These are phyloP conservation scores for Ceratopteris richardii DNA, from an alignment of 75 land plant genomes.

Conservation along the genomic window DNA sequence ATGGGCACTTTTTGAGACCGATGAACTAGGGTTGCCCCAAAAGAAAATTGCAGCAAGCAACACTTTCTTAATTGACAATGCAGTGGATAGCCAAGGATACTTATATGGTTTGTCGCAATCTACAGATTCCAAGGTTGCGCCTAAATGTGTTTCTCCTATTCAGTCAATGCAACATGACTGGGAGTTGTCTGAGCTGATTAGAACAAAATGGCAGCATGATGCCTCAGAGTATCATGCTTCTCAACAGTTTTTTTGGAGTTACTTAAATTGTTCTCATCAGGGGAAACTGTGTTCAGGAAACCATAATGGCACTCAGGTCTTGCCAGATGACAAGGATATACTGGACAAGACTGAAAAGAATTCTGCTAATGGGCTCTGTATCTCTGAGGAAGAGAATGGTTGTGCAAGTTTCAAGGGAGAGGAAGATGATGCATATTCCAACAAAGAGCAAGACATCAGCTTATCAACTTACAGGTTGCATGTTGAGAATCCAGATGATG, in stretches of 20 bases:
- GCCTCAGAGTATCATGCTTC: neutral
- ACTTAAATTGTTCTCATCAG: neutral
- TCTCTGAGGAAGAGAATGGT: neutral
- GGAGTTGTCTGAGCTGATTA: neutral
- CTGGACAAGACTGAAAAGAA: neutral
- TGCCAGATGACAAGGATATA: neutral
- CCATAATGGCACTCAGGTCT: too few species aligned
- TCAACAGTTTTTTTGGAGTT: neutral
- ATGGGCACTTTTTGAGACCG: neutral
- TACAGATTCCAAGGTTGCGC: neutral
- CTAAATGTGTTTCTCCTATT: neutral
- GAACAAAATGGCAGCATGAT: neutral
- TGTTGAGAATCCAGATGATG: conserved; percentile 1
- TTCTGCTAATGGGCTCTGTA: neutral
- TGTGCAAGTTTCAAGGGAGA: neutral
- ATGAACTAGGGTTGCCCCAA: neutral
- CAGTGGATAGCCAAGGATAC: neutral
- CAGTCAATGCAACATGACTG: neutral
- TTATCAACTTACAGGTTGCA: conserved; percentile 2
- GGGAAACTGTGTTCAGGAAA: neutral
- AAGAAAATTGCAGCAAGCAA: neutral
- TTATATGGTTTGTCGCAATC: neutral
- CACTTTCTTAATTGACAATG: neutral
- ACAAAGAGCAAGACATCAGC: neutral
- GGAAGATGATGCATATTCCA: neutral